Conservation (phyloP, 768 basidiomycete genomes). For the Royoungia palumana region DNA sequence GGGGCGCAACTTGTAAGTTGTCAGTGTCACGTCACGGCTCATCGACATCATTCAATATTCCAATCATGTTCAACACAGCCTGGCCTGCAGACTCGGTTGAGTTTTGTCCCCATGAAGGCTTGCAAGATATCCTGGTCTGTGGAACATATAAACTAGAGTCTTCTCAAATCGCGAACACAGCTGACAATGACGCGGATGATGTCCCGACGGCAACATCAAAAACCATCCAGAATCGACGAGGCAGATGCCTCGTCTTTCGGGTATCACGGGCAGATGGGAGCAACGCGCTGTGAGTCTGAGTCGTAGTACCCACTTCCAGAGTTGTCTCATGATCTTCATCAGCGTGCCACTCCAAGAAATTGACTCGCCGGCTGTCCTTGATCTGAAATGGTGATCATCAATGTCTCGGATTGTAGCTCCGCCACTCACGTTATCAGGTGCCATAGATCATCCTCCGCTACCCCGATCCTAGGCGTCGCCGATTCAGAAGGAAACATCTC, state of each 20-base stretch:
- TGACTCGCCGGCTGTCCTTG: slow-evolving; percentile 76
- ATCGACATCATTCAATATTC: too few relatives aligned
- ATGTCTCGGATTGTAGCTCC: neutral
- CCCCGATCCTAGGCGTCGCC: slow-evolving; percentile 65
- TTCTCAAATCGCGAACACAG: slow-evolving; percentile 8
- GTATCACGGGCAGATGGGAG: slow-evolving; percentile 33
- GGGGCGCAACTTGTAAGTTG: neutral
- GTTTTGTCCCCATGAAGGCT: slow-evolving; percentile 72
- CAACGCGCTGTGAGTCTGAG: slow-evolving; percentile 33
- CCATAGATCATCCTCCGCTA: slow-evolving; percentile 41
- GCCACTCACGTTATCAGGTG: slow-evolving; percentile 46
- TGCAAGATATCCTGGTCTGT: slow-evolving; percentile 68
- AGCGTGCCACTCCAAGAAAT: slow-evolving; percentile 66
- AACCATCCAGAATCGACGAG: slow-evolving; percentile 46
- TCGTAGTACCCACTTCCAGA: neutral
- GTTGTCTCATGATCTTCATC: neutral
- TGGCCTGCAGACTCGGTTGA: slow-evolving; percentile 89
- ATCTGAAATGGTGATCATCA: slow-evolving; percentile 86
- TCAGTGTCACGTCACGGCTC: slow-evolving; percentile 4
- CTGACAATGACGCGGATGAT: slow-evolving; percentile 5
- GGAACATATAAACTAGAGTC: slow-evolving; percentile 85
- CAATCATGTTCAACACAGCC: slow-evolving; percentile 59
- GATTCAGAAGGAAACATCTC: slow-evolving; percentile 82
- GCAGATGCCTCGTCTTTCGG: slow-evolving; percentile 71
- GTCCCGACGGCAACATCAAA: neutral